These are phyloP conservation scores for Nicotiana obtusifolia DNA, from an alignment of 257 asterid genomes.

Conservation along the genomic window DNA sequence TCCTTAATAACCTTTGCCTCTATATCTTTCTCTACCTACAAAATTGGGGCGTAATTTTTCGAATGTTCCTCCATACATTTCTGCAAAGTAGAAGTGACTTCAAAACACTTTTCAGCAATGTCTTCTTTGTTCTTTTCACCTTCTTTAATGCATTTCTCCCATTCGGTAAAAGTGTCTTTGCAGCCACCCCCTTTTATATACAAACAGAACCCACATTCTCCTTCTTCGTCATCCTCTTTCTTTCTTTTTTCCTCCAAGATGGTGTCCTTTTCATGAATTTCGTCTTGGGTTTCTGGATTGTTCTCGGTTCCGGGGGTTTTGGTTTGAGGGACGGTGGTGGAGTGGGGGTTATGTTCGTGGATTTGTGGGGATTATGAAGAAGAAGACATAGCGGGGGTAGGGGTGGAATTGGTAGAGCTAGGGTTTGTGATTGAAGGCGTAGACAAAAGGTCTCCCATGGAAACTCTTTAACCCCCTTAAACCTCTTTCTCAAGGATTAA, in stretches of 20 bases:
- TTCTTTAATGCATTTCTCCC: constrained; percentile 73
- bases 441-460: background rate
- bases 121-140: constrained; percentile 55
- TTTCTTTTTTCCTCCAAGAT: background rate
- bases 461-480: background rate
- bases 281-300: constrained; percentile 5
- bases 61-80: constrained; percentile 77
- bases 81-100: constrained; percentile 43
- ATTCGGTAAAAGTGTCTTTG: constrained; percentile 43
- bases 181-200: constrained; percentile 88
- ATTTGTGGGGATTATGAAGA: background rate
- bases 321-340: background rate
- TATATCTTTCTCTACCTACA: constrained; percentile 58
- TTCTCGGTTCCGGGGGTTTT: background rate
- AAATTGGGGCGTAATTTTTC: constrained; percentile 59
- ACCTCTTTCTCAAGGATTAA: background rate
- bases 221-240: constrained; percentile 49
- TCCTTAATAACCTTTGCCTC: constrained; percentile 46
- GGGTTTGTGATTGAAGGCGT: background rate
- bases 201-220: constrained; percentile 74
- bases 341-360: background rate
- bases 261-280: background rate
- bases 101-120: constrained; percentile 51
- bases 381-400: background rate
- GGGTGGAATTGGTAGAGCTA: background rate